Evolutionary conservation across 2,329 filamentous ascomycete species (phyloP), one percentile per base, ranked within the genome.

Genomic region (Triangularia setosa): DNA sequence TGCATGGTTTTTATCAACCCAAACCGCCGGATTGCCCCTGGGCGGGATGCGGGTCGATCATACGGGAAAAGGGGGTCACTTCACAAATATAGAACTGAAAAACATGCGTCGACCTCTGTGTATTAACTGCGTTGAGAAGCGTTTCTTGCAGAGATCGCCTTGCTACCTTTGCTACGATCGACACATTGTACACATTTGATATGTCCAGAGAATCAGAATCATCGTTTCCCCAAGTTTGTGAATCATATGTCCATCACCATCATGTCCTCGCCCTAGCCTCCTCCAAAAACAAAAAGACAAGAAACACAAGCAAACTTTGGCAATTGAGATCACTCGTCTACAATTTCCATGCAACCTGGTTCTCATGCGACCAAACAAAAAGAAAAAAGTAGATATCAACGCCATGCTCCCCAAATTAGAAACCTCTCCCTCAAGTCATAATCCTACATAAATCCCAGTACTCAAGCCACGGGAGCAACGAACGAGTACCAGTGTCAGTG

Each of bases 321-420:
- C 62, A 65, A 62, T 60, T 35, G 61, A 72, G 63, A 67, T 67
- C 64, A 62, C 60, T 66, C 33, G 58, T 69, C 58, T 68, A 58
- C 62, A 58, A 66, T 65, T 63, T 68, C 40, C 67, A 60, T 69
- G 68, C 64, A 66, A 66, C 60, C 65, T 64, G 64, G 65, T 65
- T 62, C 63, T 71, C 70, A 72, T 73, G 69, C 68, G 71, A 69
- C 72, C 69, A 60, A 71, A 65, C 48, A 30, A n/a, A 60, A 52
- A 60, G 25, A 23, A 27, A 40, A 40, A 35, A 35, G 8, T n/a
- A n/a, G 21, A 53, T 53, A 30, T 16, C 67, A 71, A 71, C 70
- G 71, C 72, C 71, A 62, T 69, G 65, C 62, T 65, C 68, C 60
- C 58, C 65, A 65, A 67, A 67, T 69, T 66, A 66, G 58, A 60